phyloP scores from a whole-genome alignment of 2,329 filamentous ascomycete genomes.

The Fusarium paranaense region DNA sequence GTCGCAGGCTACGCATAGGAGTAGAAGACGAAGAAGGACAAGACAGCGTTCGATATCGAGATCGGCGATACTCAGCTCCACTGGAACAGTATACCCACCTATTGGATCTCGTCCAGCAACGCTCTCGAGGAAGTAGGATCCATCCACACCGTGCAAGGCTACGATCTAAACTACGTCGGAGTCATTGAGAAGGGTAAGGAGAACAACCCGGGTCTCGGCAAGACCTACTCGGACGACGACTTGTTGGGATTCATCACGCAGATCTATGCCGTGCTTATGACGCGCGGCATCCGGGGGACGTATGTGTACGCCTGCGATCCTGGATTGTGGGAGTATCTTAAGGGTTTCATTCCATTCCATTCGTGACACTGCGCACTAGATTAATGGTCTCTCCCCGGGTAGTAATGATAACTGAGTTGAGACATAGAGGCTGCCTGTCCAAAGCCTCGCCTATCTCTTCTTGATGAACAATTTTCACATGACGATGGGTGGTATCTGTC shows the following conservation, averaged over 20 bases:
- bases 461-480: neutral
- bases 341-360: slow-evolving; percentile 14
- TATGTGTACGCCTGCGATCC: slow-evolving; percentile 3
- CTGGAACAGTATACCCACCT: neutral
- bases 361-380: neutral
- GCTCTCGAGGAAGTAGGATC: neutral
- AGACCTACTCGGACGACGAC: slow-evolving; percentile 10
- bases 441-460: neutral
- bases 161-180: neutral
- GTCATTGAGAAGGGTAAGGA: slow-evolving; percentile 16
- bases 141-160: neutral
- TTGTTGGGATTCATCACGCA: slow-evolving; percentile 14
- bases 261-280: slow-evolving; percentile 17
- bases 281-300: slow-evolving; percentile 8
- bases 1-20: neutral
- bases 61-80: neutral
- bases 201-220: slow-evolving; percentile 7
- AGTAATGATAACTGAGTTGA: neutral
- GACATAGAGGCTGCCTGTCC: no score
- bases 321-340: neutral
- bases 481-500: neutral
- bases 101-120: neutral
- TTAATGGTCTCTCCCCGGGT: neutral
- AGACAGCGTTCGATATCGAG: neutral
- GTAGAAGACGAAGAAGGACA: neutral